These are phyloP conservation scores for Gossypium stocksii DNA, from an alignment of 345 rosid genomes.

Conservation along the genomic window DNA sequence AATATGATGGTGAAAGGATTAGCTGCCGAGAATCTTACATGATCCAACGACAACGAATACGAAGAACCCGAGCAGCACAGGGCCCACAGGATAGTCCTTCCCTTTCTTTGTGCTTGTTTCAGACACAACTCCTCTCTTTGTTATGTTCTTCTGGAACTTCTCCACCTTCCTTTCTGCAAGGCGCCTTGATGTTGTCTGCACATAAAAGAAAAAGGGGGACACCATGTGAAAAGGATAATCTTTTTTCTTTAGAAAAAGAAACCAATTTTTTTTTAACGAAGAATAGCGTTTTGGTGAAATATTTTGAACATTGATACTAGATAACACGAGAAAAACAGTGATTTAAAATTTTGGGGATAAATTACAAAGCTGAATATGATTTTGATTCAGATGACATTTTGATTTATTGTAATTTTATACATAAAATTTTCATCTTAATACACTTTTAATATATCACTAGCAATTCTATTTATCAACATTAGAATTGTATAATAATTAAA, in stretches of 20 bases:
- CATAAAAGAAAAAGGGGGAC: not conserved
- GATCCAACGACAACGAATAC: conserved; percentile 91
- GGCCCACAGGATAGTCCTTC: conserved; percentile 86
- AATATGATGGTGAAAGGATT: not conserved
- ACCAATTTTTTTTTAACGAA: not conserved
- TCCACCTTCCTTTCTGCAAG: conserved; percentile 78
- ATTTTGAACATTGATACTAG: not conserved
- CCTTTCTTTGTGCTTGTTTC: conserved; percentile 81
- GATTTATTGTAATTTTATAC: no score
- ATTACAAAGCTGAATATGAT: not conserved
- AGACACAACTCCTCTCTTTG: conserved; percentile 77
- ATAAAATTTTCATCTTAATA: no score
- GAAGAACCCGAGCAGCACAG: conserved; percentile 86
- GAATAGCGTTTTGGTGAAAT: not conserved
- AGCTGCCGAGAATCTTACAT: conserved; percentile 41
- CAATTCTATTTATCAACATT: no score
- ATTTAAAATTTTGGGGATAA: not conserved
- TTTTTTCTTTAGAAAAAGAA: not conserved
- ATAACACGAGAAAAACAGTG: not conserved
- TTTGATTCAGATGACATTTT: not conserved
- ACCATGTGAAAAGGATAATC: no score
- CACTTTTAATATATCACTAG: no score
- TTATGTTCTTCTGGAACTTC: conserved; percentile 82
- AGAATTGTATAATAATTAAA: no score
- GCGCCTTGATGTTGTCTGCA: conserved; percentile 81